Percentiles rank a stretch among this genome's conserved stretches.
These are phyloP conservation scores for Larix kaempferi DNA, from an alignment of 75 land plant species.

Conservation along the genomic window DNA sequence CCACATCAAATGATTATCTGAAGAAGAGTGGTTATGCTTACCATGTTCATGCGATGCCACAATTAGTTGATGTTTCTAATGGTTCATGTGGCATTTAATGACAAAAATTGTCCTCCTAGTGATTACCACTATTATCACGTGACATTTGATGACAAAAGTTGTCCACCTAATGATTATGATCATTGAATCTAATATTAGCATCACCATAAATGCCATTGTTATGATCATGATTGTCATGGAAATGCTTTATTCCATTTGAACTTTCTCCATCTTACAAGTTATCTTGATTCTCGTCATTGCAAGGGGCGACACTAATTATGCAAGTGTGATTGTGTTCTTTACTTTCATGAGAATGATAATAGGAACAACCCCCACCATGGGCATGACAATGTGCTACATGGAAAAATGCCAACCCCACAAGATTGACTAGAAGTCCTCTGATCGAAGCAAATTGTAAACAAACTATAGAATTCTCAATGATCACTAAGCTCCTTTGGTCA, in stretches of 20 bases:
- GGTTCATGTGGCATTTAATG: no score
- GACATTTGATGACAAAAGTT: conserved; percentile 11
- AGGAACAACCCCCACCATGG: conserved; percentile 71
- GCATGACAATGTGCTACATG: conserved; percentile 98
- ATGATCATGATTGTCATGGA: conserved; percentile 15
- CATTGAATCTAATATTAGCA: conserved; percentile 8
- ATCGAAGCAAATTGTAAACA: conserved; percentile 78
- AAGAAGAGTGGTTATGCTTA: conserved; percentile 7
- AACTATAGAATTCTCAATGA: conserved; percentile 88
- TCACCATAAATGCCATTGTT: conserved; percentile 5
- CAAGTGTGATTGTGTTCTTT: conserved; percentile 22
- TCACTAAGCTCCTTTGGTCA: no score
- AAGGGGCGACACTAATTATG: conserved; percentile 1
- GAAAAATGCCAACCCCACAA: conserved; percentile 86
- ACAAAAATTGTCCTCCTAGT: background rate
- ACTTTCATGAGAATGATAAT: conserved; percentile 23
- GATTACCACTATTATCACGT: background rate
- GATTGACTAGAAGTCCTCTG: conserved; percentile 85
- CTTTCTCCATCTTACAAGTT: background rate
- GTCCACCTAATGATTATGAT: conserved; percentile 9
- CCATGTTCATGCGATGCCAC: conserved; percentile 3
- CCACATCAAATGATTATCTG: conserved; percentile 4
- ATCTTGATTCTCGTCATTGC: background rate
- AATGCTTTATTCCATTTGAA: background rate
- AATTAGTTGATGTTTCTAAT: background rate